Conservation (phyloP, 495 filamentous ascomycete species). For the Lentithecium fluviatile region DNA sequence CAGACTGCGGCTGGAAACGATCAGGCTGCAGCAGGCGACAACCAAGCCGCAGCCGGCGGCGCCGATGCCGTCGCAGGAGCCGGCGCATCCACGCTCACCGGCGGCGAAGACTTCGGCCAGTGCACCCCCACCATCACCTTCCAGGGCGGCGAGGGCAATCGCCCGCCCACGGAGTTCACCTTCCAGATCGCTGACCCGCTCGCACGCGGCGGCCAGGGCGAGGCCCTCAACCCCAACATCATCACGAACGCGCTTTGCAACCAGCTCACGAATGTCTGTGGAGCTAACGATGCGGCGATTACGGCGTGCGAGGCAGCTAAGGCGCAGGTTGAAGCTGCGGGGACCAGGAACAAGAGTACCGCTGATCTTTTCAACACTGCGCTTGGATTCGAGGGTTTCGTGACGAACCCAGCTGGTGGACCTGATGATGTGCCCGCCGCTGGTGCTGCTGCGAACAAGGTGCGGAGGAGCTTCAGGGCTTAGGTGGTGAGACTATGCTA, state of each 20-base stretch:
- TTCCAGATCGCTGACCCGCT: constrained; percentile 54
- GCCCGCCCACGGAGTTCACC: constrained; percentile 51
- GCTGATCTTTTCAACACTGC: constrained; percentile 44
- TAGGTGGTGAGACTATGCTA: no score
- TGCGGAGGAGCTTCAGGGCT: constrained; percentile 1
- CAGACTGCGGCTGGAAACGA: no score
- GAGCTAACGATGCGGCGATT: constrained; percentile 47
- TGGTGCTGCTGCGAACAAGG: constrained; percentile 8
- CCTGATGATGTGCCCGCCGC: constrained; percentile 27
- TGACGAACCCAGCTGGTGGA: constrained; percentile 33
- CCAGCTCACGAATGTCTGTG: constrained; percentile 48
- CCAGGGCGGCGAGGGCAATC: constrained; percentile 49
- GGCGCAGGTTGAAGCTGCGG: constrained; percentile 35
- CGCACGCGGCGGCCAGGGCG: constrained; percentile 51
- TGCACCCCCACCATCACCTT: constrained; percentile 58
- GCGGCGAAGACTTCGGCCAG: constrained; percentile 51
- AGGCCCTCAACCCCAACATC: constrained; percentile 61
- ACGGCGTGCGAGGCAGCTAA: constrained; percentile 46
- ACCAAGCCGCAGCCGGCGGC: constrained; percentile 7
- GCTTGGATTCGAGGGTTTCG: constrained; percentile 29
- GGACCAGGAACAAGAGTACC: constrained; percentile 38
- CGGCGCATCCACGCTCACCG: constrained; percentile 28
- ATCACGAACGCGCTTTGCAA: constrained; percentile 65
- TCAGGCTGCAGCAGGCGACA: no score
- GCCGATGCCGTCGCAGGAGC: constrained; percentile 1